Evolutionary conservation across 768 basidiomycete species (phyloP), one percentile per base, ranked within the genome.

Genomic region (Hypholoma fasciculare): DNA sequence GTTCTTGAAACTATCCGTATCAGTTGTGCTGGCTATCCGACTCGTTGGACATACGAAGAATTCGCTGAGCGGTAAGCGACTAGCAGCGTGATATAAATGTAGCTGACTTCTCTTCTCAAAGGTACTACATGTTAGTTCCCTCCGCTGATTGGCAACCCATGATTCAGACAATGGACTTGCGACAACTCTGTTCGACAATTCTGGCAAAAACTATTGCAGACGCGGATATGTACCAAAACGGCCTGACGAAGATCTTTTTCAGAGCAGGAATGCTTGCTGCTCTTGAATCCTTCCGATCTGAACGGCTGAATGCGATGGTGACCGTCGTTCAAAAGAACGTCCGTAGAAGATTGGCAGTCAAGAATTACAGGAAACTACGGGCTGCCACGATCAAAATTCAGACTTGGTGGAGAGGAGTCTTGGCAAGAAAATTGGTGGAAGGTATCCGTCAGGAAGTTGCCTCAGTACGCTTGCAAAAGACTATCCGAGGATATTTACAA

Each of bases 281-380:
- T 6, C 81, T 99, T 46, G 97, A 99, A 75, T 86, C 92, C 14
- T 80, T 96, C 55, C 91, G 97, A 40, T 88, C 94, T 7, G 87
- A 91, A 59, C 82, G 92, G 58, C 82, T 98, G 53, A 96, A 96
- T 69, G 79, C 87, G 19, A 85, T 99, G 75, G 94, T 96, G 60
- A 97, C 95, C 12, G 84, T 97, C 52, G 90, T 99, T 2, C 97
- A 98, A 78, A 98, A 98, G 85, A 98, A 98, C 73, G 89, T 98
- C 80, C 85, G 91, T 49, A 81, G 96, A 52, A 82, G 85, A 47
- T 82, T 97, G 80, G 94, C 92, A 7, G 81, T 89, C 59, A 92
- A 90, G 70, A 83, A 80, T 51, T 99, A 96, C 67, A 82, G 81
- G 56, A 74, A 80, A 54, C 79, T 94, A 47, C 86, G 93, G 36